These are phyloP conservation scores for Rhizopus stolonifer DNA, from an alignment of 371 early-diverging fungal genomes.

Conservation along the genomic window DNA sequence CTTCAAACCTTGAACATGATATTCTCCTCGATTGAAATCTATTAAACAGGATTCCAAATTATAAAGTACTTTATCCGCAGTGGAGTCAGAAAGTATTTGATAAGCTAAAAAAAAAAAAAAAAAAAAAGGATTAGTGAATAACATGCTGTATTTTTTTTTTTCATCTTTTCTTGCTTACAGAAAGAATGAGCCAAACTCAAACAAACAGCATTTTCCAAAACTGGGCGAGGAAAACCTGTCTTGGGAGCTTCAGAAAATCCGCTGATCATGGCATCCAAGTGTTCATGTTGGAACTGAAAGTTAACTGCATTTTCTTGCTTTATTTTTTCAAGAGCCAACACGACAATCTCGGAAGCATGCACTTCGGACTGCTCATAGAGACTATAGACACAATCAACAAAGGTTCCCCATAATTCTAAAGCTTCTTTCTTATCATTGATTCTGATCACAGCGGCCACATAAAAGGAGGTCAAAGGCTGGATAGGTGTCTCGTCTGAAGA, in stretches of 20 bases:
- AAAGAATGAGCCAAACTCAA: slow-evolving; percentile 10
- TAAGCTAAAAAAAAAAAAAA: slow-evolving; percentile 3
- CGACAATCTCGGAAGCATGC: slow-evolving; percentile 6
- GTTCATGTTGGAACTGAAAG: slow-evolving; percentile 1
- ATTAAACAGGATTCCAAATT: slow-evolving; percentile 1
- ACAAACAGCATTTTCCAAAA: slow-evolving; percentile 21
- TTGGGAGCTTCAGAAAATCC: neutral
- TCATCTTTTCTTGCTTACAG: slow-evolving; percentile 21
- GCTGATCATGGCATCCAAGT: slow-evolving; percentile 5
- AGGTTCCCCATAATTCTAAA: slow-evolving; percentile 17
- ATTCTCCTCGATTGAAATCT: slow-evolving; percentile 20
- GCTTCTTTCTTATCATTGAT: slow-evolving; percentile 9
- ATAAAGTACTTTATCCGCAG: neutral
- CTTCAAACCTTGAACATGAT: slow-evolving; percentile 7
- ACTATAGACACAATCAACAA: slow-evolving; percentile 8
- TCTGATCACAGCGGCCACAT: slow-evolving; percentile 12
- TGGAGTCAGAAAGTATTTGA: slow-evolving; percentile 8
- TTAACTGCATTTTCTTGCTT: slow-evolving; percentile 8
- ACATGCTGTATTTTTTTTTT: no score
- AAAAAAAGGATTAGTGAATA: neutral
- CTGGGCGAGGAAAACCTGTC: slow-evolving; percentile 7
- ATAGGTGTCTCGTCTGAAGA: slow-evolving; percentile 11
- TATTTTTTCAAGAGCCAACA: slow-evolving; percentile 11
- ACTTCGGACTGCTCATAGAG: slow-evolving; percentile 10
- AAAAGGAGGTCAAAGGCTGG: slow-evolving; percentile 15